Percentiles rank a stretch among this genome's conserved stretches.
Evolutionary conservation across 2,329 filamentous ascomycete species (phyloP).

Genomic region (Arthrinium phaeospermum): DNA sequence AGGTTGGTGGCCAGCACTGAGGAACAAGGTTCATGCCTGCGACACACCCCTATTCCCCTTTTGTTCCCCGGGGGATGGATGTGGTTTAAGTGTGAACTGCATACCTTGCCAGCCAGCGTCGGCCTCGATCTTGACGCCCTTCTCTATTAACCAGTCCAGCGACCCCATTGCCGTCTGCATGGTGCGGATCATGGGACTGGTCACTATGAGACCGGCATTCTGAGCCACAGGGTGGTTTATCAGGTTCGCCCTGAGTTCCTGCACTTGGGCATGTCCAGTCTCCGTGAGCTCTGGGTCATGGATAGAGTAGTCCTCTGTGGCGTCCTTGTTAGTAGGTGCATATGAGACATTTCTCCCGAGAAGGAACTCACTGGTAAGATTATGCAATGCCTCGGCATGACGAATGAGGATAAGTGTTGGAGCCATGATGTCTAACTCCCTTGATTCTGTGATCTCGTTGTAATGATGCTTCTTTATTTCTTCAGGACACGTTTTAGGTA

Average conservation of each 20-base stretch:
- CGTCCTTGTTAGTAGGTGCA: conserved; percentile 29
- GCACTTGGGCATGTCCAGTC: conserved; percentile 56
- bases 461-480: neutral
- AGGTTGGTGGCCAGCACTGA: conserved; percentile 24
- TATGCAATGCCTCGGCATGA: conserved; percentile 78
- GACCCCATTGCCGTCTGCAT: conserved; percentile 66
- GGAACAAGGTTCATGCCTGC: conserved; percentile 21
- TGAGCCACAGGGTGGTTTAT: conserved; percentile 45
- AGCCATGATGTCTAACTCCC: conserved; percentile 45
- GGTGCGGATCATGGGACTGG: conserved; percentile 69
- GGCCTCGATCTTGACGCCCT: conserved; percentile 58
- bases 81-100: neutral
- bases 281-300: conserved; percentile 58
- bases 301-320: conserved; percentile 51
- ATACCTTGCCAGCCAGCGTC: conserved; percentile 70
- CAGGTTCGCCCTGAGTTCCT: conserved; percentile 49
- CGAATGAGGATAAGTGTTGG: conserved; percentile 79
- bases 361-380: conserved; percentile 54
- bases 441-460: neutral
- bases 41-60: neutral
- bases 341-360: neutral
- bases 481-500: neutral
- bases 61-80: too few relatives aligned
- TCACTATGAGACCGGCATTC: conserved; percentile 60
- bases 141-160: conserved; percentile 62